These are phyloP conservation scores for Colletotrichum scovillei DNA, from an alignment of 2,329 filamentous ascomycete species.

Conservation along the genomic window DNA sequence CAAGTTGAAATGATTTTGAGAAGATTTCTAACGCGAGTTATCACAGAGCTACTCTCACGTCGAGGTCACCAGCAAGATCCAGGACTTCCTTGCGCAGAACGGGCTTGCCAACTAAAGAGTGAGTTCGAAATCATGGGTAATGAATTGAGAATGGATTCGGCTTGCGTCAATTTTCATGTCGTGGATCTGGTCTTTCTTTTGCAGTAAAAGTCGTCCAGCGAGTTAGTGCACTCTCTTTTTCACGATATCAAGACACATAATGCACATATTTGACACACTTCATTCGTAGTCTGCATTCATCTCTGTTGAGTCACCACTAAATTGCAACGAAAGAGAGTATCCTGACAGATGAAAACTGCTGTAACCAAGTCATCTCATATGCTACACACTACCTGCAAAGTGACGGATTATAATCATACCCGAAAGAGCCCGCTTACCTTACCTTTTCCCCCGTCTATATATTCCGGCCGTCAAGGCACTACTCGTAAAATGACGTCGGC, in stretches of 20 bases:
- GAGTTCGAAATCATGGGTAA: background rate
- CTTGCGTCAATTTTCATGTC: no score
- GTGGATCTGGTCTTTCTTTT: background rate
- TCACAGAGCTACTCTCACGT: slow-evolving; percentile 44
- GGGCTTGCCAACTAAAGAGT: slow-evolving; percentile 10
- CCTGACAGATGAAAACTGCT: no score
- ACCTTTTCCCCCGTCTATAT: background rate
- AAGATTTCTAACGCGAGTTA: slow-evolving; percentile 2
- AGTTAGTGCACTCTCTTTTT: background rate
- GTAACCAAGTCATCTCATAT: background rate
- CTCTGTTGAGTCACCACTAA: no score
- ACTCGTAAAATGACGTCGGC: background rate
- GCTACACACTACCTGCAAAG: no score
- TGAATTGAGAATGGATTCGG: background rate
- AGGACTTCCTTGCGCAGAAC: slow-evolving; percentile 49
- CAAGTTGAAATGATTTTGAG: background rate
- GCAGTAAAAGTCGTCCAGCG: background rate
- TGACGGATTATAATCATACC: background rate
- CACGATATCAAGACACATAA: background rate
- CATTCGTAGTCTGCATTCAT: no score
- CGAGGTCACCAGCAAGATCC: slow-evolving; percentile 48
- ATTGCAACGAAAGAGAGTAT: no score
- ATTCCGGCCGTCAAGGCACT: no score
- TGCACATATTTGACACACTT: background rate
- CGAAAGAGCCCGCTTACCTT: background rate